A percentile compares a stretch with the other conserved stretches of the same genome.
Evolutionary conservation across 495 filamentous ascomycete genomes (phyloP).

Genomic region (Geoglossum glabrum): DNA sequence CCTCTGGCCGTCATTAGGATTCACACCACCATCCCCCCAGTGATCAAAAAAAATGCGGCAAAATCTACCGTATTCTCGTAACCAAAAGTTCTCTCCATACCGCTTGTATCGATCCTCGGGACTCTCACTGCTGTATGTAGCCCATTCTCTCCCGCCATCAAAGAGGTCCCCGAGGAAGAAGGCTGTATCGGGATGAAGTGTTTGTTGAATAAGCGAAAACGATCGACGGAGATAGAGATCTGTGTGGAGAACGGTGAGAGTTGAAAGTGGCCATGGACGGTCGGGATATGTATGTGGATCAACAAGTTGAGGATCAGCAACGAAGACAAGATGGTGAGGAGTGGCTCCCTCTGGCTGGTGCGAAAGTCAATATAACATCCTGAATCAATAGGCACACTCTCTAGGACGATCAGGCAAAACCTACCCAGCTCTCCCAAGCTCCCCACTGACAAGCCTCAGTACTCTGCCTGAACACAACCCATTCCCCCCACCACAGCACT

Average conservation of each 20-base stretch:
- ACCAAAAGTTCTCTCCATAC: constrained; percentile 64
- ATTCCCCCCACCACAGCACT: constrained; percentile 72
- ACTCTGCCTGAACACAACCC: constrained; percentile 46
- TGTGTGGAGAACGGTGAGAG: constrained; percentile 60
- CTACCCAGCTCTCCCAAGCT: constrained; percentile 83
- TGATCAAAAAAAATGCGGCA: constrained; percentile 52
- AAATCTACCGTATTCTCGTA: constrained; percentile 64
- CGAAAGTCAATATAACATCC: not conserved
- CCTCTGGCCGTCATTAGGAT: constrained; percentile 9
- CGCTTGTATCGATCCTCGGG: constrained; percentile 50
- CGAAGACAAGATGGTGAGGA: constrained; percentile 70
- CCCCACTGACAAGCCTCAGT: constrained; percentile 62
- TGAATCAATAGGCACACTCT: not conserved
- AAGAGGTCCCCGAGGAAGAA: constrained; percentile 91
- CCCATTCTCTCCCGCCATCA: constrained; percentile 93
- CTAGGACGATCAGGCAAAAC: constrained; percentile 13
- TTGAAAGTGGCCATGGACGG: constrained; percentile 71
- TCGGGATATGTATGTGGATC: constrained; percentile 94
- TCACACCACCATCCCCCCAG: constrained; percentile 20
- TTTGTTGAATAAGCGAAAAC: constrained; percentile 47
- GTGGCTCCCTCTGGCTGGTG: constrained; percentile 47
- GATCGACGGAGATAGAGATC: constrained; percentile 75
- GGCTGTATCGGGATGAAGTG: constrained; percentile 58
- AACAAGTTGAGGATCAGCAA: constrained; percentile 94
- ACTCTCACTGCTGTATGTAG: constrained; percentile 40